Base-by-base conservation (phyloP, 495 filamentous ascomycete species). In the Penicillium parvum region DNA sequence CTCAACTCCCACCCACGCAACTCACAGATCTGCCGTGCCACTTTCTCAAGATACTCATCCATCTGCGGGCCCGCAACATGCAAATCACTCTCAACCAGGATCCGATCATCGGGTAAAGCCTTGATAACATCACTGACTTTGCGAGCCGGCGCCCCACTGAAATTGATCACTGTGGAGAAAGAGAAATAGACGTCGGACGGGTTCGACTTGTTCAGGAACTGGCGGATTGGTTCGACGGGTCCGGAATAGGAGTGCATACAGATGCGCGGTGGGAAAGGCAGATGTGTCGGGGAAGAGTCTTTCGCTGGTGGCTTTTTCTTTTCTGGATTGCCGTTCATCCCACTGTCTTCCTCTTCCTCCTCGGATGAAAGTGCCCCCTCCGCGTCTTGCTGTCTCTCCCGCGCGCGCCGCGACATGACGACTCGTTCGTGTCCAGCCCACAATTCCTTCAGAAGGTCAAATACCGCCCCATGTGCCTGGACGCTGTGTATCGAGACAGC, bases 201-300 rank as follows among this genome's bases (percentile, higher is more conserved):
- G 15, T 92, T 78, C 1, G 80, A 74, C 2, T 78, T 81, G 49
- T 84, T 69, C 45, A 89, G 63, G 48, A 94, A 96, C 59, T 91
- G 88, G 33, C 75, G 85, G 20, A 95, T 55, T 18, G 79, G 75
- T 27, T 92, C 82, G 15, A 77, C 64, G n/a, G 85, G 76, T 1
- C 90, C 94, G 22, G 86, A 90, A 59, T 87, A 98, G 0, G 90
- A 96, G 64, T 98, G 92, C 52, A 98, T 74, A 57, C 92, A 98
- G 52, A 97, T 83, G 22, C 90, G 78, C 2, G 91, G 90, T 7
- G 92, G 92, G 56, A 85, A 98, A 0, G 85, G 85, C 32, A 75
- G 71, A 28, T 73, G 68, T 8, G 10, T n/a, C 45, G 51, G 20
- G n/a, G n/a, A n/a, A n/a, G n/a, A n/a, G n/a, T n/a, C n/a, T 39